Evolutionary conservation across 345 rosid genomes (phyloP).

Genomic region (Diplotaxis tenuifolia): DNA sequence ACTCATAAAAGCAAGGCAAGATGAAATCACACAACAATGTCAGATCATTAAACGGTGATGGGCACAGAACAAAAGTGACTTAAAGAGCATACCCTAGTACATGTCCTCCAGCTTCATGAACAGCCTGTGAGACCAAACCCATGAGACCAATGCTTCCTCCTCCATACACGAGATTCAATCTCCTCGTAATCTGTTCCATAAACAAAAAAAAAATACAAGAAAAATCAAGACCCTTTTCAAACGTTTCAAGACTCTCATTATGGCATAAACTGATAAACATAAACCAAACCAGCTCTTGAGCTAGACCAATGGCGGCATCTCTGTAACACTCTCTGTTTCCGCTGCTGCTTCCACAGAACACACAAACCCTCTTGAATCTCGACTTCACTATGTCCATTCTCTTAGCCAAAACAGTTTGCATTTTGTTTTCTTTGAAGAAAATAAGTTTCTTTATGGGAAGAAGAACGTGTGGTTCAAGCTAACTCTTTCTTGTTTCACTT

Average conservation of each 20-base stretch:
- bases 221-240: constrained; percentile 11
- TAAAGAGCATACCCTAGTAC: constrained; percentile 66
- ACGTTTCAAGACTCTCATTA: constrained; percentile 1
- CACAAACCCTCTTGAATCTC: constrained; percentile 78
- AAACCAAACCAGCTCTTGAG: constrained; percentile 62
- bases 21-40: constrained; percentile 18
- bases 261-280: not conserved
- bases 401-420: constrained; percentile 2
- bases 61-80: not conserved
- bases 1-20: constrained; percentile 11
- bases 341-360: constrained; percentile 80
- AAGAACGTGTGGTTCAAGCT: constrained; percentile 35
- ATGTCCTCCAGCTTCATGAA: constrained; percentile 73
- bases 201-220: not conserved
- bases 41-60: not conserved
- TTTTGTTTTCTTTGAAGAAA: not conserved
- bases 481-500: constrained; percentile 34
- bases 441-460: constrained; percentile 7
- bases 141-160: constrained; percentile 95
- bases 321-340: constrained; percentile 78
- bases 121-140: constrained; percentile 90
- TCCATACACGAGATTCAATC: constrained; percentile 86
- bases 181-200: constrained; percentile 53
- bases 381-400: constrained; percentile 40
- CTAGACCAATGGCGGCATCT: constrained; percentile 80